phyloP scores from a whole-genome alignment of 2,329 filamentous ascomycete genomes.

The Diaporthe velutina region DNA sequence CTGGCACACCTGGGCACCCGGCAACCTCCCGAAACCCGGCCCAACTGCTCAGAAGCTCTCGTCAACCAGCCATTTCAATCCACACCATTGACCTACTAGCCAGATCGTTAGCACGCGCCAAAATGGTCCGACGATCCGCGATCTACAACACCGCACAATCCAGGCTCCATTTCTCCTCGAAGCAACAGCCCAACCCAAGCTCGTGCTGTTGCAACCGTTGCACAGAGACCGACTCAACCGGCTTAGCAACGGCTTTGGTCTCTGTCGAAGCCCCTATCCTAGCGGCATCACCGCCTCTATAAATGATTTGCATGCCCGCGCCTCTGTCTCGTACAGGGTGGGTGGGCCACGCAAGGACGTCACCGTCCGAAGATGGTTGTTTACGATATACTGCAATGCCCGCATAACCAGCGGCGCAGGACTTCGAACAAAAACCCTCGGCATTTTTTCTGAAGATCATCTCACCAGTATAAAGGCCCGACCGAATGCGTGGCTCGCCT shows the following conservation, averaged over 20 bases:
- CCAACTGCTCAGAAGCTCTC: not conserved
- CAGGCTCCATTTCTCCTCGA: conserved; percentile 14
- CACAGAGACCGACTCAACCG: conserved; percentile 20
- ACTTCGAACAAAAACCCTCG: not conserved
- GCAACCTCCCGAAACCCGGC: conserved; percentile 16
- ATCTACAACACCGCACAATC: conserved; percentile 19
- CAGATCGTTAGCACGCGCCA: conserved; percentile 17
- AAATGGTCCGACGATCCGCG: conserved; percentile 24
- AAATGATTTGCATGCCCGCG: not conserved
- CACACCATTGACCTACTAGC: not conserved
- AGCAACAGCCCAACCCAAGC: not conserved
- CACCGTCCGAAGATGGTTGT: conserved; percentile 15
- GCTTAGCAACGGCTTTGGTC: conserved; percentile 4
- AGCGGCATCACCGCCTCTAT: conserved; percentile 23
- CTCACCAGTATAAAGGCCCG: not conserved
- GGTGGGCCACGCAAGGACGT: conserved; percentile 1
- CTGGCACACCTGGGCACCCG: not conserved
- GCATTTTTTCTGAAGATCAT: not conserved
- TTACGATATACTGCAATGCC: conserved; percentile 7
- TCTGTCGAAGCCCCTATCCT: not conserved
- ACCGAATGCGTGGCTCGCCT: not conserved
- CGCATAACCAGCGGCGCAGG: conserved; percentile 1
- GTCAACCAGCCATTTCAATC: not conserved
- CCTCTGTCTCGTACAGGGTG: conserved; percentile 15
- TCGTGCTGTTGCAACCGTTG: conserved; percentile 10